Percentiles rank a stretch among this genome's conserved stretches.
phyloP scores from a whole-genome alignment of 129 eudicot species.

The Pseudognaphalium luteoalbum region DNA sequence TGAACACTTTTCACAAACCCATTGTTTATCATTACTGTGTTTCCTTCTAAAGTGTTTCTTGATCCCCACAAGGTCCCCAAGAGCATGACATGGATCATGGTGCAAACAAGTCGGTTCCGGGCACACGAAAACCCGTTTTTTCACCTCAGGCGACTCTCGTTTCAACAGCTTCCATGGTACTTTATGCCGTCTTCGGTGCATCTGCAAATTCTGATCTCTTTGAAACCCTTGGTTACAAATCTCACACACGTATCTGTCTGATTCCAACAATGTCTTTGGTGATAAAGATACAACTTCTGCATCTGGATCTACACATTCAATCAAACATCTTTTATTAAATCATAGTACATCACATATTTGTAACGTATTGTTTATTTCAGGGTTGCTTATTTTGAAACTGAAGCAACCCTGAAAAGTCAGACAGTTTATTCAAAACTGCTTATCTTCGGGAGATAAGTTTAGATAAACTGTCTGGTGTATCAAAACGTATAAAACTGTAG shows the following conservation, averaged over 20 bases:
- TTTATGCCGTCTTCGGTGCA: constrained; percentile 78
- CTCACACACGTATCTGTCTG: constrained; percentile 80
- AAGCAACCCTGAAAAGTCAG: background rate
- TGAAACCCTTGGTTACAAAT: constrained; percentile 83
- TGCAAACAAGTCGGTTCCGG: constrained; percentile 79
- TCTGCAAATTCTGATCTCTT: constrained; percentile 78
- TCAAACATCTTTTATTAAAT: background rate
- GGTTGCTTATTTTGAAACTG: background rate
- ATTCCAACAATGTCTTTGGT: constrained; percentile 67
- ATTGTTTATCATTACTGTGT: constrained; percentile 76
- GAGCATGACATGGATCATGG: constrained; percentile 77
- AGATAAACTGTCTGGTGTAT: background rate
- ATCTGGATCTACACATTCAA: constrained; percentile 59
- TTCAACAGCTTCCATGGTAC: constrained; percentile 82
- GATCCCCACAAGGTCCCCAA: constrained; percentile 80
- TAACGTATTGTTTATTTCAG: background rate
- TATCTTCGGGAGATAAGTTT: background rate
- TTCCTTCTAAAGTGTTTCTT: constrained; percentile 69
- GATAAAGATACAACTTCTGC: constrained; percentile 84
- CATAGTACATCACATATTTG: background rate
- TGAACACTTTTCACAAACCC: constrained; percentile 71
- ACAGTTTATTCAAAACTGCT: background rate
- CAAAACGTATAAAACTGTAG: background rate
- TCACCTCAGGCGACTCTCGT: constrained; percentile 51
- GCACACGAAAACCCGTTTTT: constrained; percentile 74